A percentile compares a stretch with the other conserved stretches of the same genome.
These are phyloP conservation scores for Flagelloscypha sp. DNA, from an alignment of 768 basidiomycete genomes.

Conservation along the genomic window DNA sequence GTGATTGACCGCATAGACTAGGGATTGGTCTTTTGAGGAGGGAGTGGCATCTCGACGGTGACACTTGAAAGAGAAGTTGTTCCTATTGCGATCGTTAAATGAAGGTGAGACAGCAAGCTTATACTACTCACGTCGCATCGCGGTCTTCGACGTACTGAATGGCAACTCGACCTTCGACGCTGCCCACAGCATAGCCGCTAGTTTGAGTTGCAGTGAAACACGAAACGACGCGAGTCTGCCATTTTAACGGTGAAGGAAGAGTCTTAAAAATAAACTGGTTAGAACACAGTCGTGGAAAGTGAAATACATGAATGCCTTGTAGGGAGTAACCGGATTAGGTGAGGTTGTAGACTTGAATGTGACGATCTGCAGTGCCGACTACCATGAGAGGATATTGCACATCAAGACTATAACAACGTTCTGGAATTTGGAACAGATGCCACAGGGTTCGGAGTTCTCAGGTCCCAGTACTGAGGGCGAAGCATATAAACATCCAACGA, in stretches of 20 bases:
- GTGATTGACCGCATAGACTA: conserved; percentile 79
- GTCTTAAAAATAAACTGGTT: conserved; percentile 35
- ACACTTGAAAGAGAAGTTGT: conserved; percentile 88
- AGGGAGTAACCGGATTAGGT: conserved; percentile 69
- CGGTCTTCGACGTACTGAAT: conserved; percentile 93
- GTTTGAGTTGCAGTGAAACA: conserved; percentile 64
- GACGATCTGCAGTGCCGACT: conserved; percentile 87
- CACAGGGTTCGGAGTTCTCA: conserved; percentile 67
- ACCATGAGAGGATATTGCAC: conserved; percentile 78
- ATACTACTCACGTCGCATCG: conserved; percentile 46
- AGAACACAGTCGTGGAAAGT: conserved; percentile 1
- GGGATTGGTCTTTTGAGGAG: conserved; percentile 52
- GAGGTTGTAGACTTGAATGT: conserved; percentile 85
- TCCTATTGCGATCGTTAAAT: conserved; percentile 24
- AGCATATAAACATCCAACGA: conserved; percentile 2
- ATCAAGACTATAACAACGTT: conserved; percentile 85
- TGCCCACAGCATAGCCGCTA: conserved; percentile 77
- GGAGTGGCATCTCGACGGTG: conserved; percentile 54
- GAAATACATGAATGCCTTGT: conserved; percentile 45
- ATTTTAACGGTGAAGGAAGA: conserved; percentile 81
- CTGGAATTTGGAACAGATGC: conserved; percentile 77
- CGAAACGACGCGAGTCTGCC: conserved; percentile 83
- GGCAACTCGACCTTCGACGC: conserved; percentile 86
- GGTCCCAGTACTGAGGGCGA: conserved; percentile 78
- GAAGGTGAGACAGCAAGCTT: background rate